A percentile compares a stretch with the other conserved stretches of the same genome.
Evolutionary conservation across 345 rosid genomes (phyloP).

Genomic region (Psidium friedrichsthalianum): DNA sequence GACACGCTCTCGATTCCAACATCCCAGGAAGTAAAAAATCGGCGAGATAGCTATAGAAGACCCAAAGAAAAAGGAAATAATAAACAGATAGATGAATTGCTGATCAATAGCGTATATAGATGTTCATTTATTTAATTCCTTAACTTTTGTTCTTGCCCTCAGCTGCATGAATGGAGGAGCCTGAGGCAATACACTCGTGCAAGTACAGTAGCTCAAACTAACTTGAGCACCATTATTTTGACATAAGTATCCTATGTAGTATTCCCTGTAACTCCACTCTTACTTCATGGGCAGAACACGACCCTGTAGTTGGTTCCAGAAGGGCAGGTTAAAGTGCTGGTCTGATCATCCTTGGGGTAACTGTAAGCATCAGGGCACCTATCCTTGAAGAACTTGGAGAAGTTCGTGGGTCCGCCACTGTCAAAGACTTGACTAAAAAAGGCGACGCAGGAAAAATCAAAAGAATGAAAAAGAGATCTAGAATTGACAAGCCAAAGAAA

Average conservation of each 20-base stretch:
- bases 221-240: not conserved
- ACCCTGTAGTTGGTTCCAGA: conserved; percentile 14
- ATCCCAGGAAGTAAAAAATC: not conserved
- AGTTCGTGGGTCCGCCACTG: not conserved
- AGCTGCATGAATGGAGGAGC: not conserved
- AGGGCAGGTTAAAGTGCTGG: conserved; percentile 20
- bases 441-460: not conserved
- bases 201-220: not conserved
- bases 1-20: not conserved
- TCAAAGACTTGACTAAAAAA: not conserved
- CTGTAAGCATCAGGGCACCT: conserved; percentile 14
- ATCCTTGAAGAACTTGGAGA: conserved; percentile 9
- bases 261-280: not conserved
- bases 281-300: conserved; percentile 16
- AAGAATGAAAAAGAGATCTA: not conserved
- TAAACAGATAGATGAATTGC: not conserved
- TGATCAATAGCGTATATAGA: not conserved
- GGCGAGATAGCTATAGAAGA: not conserved
- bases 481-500: not conserved
- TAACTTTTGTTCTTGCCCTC: not conserved
- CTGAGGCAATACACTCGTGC: not conserved
- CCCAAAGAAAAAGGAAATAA: not conserved
- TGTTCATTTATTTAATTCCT: not conserved
- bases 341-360: conserved; percentile 12
- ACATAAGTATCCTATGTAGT: not conserved